These are phyloP conservation scores for Truncatella angustata DNA, from an alignment of 2,329 filamentous ascomycete species.

Conservation along the genomic window DNA sequence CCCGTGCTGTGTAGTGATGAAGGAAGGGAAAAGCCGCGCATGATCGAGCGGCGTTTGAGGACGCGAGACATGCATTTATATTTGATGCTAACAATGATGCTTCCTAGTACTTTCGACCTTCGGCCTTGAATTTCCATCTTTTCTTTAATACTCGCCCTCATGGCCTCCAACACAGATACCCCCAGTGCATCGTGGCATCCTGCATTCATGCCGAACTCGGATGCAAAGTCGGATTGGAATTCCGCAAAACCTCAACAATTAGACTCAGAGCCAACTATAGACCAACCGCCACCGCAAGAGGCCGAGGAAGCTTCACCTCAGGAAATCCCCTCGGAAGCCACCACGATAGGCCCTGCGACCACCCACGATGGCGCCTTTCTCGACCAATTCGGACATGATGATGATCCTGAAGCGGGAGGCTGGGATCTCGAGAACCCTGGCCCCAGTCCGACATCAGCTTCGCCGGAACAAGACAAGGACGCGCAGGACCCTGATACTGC, in stretches of 20 bases:
- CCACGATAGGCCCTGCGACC: constrained; percentile 13
- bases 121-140: not conserved
- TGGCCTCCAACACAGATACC: constrained; percentile 41
- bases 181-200: constrained; percentile 48
- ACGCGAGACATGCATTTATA: too few species aligned
- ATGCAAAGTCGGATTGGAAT: constrained; percentile 10
- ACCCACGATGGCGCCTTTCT: constrained; percentile 18
- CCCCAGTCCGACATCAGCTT: not conserved
- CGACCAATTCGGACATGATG: constrained; percentile 22
- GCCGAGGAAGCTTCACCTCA: constrained; percentile 13
- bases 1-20: not conserved
- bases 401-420: constrained; percentile 22
- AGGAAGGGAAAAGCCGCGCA: not conserved
- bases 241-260: constrained; percentile 10
- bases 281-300: constrained; percentile 9
- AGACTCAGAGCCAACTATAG: constrained; percentile 12
- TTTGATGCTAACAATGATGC: too few species aligned
- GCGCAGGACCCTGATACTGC: constrained; percentile 10
- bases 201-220: constrained; percentile 47
- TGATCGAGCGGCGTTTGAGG: not conserved
- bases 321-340: constrained; percentile 14
- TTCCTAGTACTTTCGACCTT: not conserved
- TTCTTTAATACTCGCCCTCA: constrained; percentile 29
- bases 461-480: not conserved
- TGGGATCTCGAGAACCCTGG: constrained; percentile 19